phyloP scores from a whole-genome alignment of 495 filamentous ascomycete species.

The Immersiella caudata region DNA sequence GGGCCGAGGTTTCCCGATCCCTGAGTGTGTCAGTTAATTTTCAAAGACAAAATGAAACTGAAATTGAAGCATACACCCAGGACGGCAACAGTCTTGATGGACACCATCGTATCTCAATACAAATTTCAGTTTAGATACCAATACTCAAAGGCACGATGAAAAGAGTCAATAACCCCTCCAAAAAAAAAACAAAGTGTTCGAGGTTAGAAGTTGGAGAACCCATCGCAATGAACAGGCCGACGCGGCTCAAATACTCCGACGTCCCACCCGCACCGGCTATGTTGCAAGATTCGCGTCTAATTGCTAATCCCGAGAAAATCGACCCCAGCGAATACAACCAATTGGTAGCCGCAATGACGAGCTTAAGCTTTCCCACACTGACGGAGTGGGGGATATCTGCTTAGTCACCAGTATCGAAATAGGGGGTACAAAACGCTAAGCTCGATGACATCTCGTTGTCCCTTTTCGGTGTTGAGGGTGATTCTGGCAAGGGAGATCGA shows the following conservation, averaged over 20 bases:
- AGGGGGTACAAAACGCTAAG: no score
- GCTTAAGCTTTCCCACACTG: neutral
- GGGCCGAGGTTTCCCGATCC: conserved; percentile 60
- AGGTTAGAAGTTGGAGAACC: neutral
- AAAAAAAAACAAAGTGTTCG: no score
- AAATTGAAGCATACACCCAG: conserved; percentile 9
- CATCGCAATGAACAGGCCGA: neutral
- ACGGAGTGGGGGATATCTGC: neutral
- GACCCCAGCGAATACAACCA: neutral
- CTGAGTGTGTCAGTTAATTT: neutral
- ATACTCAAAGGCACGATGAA: no score
- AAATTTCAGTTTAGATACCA: neutral
- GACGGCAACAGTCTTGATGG: neutral
- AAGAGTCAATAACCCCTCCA: no score
- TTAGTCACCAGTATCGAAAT: no score
- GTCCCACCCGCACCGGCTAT: neutral
- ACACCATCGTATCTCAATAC: neutral
- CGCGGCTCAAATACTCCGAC: conserved; percentile 5
- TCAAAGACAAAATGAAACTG: no score
- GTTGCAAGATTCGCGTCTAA: neutral
- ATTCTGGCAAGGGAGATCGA: no score
- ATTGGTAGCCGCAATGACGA: conserved; percentile 1
- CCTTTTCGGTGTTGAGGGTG: no score
- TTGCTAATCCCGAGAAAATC: neutral
- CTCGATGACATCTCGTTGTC: no score